Percentiles rank a stretch among this genome's conserved stretches.
Conservation (phyloP, 345 rosid genomes). For the thale cress (Arabidopsis thaliana) region DNA sequence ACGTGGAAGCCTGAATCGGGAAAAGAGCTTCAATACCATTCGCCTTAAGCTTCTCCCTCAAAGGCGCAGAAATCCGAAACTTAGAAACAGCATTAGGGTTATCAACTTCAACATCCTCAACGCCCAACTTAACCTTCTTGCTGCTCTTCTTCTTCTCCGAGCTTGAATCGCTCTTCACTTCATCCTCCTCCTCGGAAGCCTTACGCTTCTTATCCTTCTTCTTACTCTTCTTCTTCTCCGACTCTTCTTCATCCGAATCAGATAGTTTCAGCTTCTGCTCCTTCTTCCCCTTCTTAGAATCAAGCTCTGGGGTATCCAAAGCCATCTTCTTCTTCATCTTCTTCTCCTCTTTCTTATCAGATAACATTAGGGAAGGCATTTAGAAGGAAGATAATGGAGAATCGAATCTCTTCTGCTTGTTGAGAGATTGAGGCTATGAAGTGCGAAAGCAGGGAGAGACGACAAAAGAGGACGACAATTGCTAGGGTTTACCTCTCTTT, state of each 20-base stretch:
- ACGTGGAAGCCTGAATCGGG: constrained; percentile 90
- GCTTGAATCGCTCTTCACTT: constrained; percentile 66
- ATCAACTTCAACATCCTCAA: constrained; percentile 53
- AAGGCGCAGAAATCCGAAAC: constrained; percentile 70
- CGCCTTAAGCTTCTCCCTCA: constrained; percentile 66
- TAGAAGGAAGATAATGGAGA: neutral
- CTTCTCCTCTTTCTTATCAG: constrained; percentile 56
- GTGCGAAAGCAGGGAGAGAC: constrained; percentile 30
- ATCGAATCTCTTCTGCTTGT: constrained; percentile 32
- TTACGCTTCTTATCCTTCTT: constrained; percentile 70
- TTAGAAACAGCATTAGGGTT: constrained; percentile 72
- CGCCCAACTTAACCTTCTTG: constrained; percentile 51
- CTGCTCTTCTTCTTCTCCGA: constrained; percentile 71
- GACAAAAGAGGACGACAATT: constrained; percentile 2
- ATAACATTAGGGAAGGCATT: constrained; percentile 67
- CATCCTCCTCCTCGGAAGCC: constrained; percentile 59
- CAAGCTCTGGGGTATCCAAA: constrained; percentile 46
- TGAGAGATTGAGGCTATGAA: constrained; percentile 26
- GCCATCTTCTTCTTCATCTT: constrained; percentile 72
- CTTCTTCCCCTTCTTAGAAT: constrained; percentile 58
- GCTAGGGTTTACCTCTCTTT: constrained; percentile 15
- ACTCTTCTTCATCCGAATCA: constrained; percentile 43
- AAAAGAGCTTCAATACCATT: constrained; percentile 84
- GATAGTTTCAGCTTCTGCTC: constrained; percentile 40
- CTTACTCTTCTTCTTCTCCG: constrained; percentile 52